phyloP scores from a whole-genome alignment of 148 eudicot genomes.

The Pharnaceum exiguum region DNA sequence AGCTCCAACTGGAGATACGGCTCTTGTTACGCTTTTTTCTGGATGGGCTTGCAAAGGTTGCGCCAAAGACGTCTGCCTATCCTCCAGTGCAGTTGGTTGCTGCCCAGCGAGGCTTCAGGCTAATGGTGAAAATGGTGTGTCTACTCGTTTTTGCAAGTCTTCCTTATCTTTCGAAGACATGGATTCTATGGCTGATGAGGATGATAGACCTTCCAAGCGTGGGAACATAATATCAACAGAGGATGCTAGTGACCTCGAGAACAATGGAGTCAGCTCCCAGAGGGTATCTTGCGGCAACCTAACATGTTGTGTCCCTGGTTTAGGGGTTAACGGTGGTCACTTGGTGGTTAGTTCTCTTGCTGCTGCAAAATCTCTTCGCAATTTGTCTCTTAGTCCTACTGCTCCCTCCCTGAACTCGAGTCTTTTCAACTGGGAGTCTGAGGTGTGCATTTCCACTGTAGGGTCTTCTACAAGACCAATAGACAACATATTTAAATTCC shows the following conservation, averaged over 20 bases:
- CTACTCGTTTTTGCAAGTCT: conserved; percentile 34
- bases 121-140: conserved; percentile 30
- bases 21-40: conserved; percentile 84
- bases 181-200: conserved; percentile 10
- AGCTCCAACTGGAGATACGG: conserved; percentile 82
- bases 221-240: conserved; percentile 27
- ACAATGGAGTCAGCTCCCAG: conserved; percentile 25
- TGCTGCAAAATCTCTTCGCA: conserved; percentile 79
- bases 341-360: conserved; percentile 49
- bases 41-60: conserved; percentile 98
- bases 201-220: conserved; percentile 42
- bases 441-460: conserved; percentile 35
- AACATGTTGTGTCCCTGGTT: conserved; percentile 86
- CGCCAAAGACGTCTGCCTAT: conserved; percentile 54
- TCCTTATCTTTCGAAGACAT: conserved; percentile 23
- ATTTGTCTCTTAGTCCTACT: conserved; percentile 67
- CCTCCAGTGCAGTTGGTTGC: conserved; percentile 55
- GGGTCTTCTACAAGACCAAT: conserved; percentile 75
- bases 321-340: conserved; percentile 68
- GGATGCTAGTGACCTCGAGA: conserved; percentile 25
- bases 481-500: conserved; percentile 88
- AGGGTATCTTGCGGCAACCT: conserved; percentile 44
- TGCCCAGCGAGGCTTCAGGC: conserved; percentile 51
- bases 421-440: conserved; percentile 93
- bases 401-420: conserved; percentile 90